Evolutionary conservation across 1,284 basidiomycete species (phyloP), one percentile per base, ranked within the genome.

Genomic region (Ustilago sp.): DNA sequence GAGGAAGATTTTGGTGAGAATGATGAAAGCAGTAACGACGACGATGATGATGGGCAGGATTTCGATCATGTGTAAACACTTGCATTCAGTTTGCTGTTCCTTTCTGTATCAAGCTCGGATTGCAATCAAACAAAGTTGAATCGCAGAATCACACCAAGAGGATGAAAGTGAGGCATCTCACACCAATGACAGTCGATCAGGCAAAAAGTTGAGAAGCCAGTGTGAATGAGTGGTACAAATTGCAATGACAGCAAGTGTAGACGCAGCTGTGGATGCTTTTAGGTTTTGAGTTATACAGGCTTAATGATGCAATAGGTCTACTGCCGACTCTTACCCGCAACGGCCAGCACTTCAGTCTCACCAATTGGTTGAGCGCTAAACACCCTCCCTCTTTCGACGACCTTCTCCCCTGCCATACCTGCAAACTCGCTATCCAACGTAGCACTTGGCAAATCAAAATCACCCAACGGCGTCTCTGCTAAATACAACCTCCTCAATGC

Each of bases 401-500:
- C 19, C n/a, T 35, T n/a, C n/a, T 48, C 13, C 6, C 13, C 6
- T 32, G n/a, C 58, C 74, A 31, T 36, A 3, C 23, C 23, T 28
- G 23, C 51, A 34, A 67, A 78, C 39, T 60, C 28, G 0, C 34
- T 50, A 63, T 84, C 83, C 31, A 84, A 63, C 17, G 83, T 84
- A 6, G 45, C 32, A 28, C 80, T 80, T 4, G 83, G 82, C 63
- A 82, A 23, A 50, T 73, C 63, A 90, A 90, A 64, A 92, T 83
- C 53, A 89, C 86, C 74, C 92, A 89, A 57, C 12, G 93, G 93
- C 59, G 74, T 68, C 41, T 83, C 77, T 11, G 81, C 70, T 23
- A 94, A 89, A 87, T 93, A 94, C 34, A 95, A 88, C 39, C 93
- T 89, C 71, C 92, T 90, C 34, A 95, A 88, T 0, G 93, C 90